Evolutionary conservation across 306 rosid species (phyloP).

Genomic region (Rosa persica): DNA sequence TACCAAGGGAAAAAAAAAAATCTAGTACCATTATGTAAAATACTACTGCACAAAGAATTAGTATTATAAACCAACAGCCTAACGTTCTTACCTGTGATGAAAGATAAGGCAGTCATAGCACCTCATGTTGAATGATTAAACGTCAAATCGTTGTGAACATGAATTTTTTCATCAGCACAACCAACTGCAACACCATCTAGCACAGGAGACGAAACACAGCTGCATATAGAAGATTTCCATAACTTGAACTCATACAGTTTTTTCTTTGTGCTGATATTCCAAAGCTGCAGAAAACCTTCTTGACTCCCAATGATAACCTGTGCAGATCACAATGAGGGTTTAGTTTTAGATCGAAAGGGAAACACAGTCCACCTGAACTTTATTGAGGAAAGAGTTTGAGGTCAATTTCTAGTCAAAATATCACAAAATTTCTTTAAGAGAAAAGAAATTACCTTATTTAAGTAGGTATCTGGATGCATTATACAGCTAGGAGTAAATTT

Average conservation of each 20-base stretch:
- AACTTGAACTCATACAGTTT: conserved; percentile 80
- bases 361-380: neutral
- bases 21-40: neutral
- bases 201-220: conserved; percentile 88
- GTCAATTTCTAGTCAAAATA: neutral
- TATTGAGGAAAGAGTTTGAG: neutral
- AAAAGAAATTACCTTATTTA: conserved; percentile 64
- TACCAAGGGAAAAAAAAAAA: neutral
- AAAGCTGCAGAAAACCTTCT: conserved; percentile 84
- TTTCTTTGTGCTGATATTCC: conserved; percentile 89
- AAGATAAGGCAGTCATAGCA: conserved; percentile 88
- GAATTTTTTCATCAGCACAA: conserved; percentile 82
- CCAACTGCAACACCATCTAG: conserved; percentile 90
- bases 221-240: conserved; percentile 74
- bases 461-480: conserved; percentile 90
- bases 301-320: conserved; percentile 90
- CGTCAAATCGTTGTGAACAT: conserved; percentile 73
- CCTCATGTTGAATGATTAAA: conserved; percentile 87
- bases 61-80: neutral
- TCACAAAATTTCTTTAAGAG: neutral
- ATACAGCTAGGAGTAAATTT: conserved; percentile 64
- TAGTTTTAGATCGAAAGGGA: conserved; percentile 6
- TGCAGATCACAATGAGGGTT: conserved; percentile 12
- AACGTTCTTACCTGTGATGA: conserved; percentile 61
- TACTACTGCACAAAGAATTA: neutral